phyloP scores from a whole-genome alignment of 306 rosid species.

The Calophaca sinica region DNA sequence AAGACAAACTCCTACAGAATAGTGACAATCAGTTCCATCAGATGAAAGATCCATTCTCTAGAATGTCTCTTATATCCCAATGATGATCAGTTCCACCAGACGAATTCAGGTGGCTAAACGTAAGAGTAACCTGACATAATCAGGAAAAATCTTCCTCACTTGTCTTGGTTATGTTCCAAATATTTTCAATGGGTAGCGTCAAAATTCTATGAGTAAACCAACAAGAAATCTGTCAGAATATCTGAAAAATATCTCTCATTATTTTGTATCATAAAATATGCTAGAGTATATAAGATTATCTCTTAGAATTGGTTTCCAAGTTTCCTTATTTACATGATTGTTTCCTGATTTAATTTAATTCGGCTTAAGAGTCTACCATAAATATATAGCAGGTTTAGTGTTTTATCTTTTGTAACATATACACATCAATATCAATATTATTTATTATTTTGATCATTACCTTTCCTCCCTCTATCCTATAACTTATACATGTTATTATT shows the following conservation, averaged over 20 bases:
- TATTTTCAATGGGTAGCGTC: background rate
- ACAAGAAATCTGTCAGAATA: background rate
- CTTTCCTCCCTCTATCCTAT: background rate
- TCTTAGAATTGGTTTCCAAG: background rate
- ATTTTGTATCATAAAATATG: background rate
- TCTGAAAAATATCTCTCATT: background rate
- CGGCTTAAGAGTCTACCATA: background rate
- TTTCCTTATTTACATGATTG: background rate
- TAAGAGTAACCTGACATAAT: background rate
- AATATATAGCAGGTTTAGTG: background rate
- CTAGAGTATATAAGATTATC: background rate
- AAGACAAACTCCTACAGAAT: slow-evolving; percentile 16
- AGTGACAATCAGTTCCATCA: background rate
- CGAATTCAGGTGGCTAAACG: background rate
- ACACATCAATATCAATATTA: background rate
- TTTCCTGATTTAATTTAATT: background rate
- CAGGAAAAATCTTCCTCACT: background rate
- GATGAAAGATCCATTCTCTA: slow-evolving; percentile 18
- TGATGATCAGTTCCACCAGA: slow-evolving; percentile 1
- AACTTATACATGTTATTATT: background rate
- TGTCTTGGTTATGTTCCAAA: background rate
- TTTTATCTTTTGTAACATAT: background rate
- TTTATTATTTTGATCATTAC: background rate
- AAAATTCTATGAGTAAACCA: background rate
- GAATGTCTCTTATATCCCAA: background rate